Conservation (phyloP, 257 asterid genomes). For the Solanum pinnatisectum region DNA sequence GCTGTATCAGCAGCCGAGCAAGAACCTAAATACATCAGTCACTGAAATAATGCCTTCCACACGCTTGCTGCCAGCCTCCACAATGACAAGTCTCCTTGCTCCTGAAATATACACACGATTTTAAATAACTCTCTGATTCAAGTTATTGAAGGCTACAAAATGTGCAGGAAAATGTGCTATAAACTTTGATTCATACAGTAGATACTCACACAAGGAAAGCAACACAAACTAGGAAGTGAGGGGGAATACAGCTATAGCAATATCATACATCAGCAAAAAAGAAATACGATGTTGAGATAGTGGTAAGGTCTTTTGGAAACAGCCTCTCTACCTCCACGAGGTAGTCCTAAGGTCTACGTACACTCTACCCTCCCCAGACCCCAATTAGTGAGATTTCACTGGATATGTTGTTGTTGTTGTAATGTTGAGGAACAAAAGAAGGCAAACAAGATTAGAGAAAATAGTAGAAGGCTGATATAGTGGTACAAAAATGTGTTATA, state of each 20-base stretch:
- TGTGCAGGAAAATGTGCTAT: neutral
- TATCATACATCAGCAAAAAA: neutral
- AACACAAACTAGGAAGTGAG: neutral
- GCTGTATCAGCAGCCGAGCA: conserved; percentile 35
- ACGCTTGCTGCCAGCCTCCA: conserved; percentile 74
- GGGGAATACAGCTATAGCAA: neutral
- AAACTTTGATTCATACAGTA: neutral
- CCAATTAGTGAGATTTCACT: neutral
- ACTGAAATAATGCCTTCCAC: conserved; percentile 64
- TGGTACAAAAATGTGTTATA: neutral
- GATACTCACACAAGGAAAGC: neutral
- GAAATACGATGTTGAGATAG: neutral
- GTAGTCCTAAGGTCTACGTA: neutral
- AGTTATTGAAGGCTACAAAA: neutral
- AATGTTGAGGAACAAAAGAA: neutral
- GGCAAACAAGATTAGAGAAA: neutral
- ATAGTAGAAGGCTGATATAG: neutral
- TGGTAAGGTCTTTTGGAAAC: neutral
- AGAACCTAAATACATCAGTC: conserved; percentile 57
- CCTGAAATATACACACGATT: conserved; percentile 25
- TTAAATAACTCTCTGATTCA: neutral
- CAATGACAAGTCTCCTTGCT: conserved; percentile 58
- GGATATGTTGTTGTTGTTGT: neutral
- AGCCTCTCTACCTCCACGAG: neutral
- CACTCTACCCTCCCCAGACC: neutral